These are phyloP conservation scores for Geotrichum armillariae DNA, from an alignment of 1,139 yeast genomes.

Conservation along the genomic window DNA sequence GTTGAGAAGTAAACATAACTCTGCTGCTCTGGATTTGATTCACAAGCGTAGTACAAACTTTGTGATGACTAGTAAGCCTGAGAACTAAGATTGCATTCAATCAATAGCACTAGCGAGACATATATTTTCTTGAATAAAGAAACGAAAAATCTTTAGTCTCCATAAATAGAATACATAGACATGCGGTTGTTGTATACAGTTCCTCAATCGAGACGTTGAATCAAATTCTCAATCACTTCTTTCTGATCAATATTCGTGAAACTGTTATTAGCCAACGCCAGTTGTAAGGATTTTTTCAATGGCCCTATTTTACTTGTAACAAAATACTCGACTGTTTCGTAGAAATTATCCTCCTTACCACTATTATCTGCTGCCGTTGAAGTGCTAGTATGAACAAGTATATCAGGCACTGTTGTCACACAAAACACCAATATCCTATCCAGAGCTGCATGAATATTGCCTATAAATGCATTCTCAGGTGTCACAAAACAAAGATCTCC, in stretches of 20 bases:
- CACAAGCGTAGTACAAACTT: too few relatives aligned
- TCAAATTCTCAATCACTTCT: neutral
- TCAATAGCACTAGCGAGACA: too few relatives aligned
- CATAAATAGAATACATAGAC: too few relatives aligned
- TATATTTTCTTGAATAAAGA: neutral
- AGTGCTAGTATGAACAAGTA: neutral
- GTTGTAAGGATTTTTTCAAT: slow-evolving; percentile 2
- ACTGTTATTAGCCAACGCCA: slow-evolving; percentile 11
- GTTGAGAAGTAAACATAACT: too few relatives aligned
- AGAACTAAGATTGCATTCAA: too few relatives aligned
- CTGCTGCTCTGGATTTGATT: too few relatives aligned
- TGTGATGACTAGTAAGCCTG: too few relatives aligned
- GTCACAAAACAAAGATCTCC: slow-evolving; percentile 1
- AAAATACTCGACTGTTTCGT: slow-evolving; percentile 3
- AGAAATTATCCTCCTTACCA: neutral
- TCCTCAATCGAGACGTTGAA: slow-evolving; percentile 1
- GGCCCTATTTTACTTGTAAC: slow-evolving; percentile 6
- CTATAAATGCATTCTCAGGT: neutral
- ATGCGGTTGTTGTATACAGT: too few relatives aligned
- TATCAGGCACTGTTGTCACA: neutral
- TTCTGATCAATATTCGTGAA: neutral
- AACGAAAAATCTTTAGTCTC: neutral
- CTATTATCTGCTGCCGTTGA: neutral
- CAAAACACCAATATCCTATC: neutral
- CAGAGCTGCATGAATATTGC: neutral